phyloP scores from a whole-genome alignment of 805 yeast species.

The Sugiyamaella qingdaonensis region DNA sequence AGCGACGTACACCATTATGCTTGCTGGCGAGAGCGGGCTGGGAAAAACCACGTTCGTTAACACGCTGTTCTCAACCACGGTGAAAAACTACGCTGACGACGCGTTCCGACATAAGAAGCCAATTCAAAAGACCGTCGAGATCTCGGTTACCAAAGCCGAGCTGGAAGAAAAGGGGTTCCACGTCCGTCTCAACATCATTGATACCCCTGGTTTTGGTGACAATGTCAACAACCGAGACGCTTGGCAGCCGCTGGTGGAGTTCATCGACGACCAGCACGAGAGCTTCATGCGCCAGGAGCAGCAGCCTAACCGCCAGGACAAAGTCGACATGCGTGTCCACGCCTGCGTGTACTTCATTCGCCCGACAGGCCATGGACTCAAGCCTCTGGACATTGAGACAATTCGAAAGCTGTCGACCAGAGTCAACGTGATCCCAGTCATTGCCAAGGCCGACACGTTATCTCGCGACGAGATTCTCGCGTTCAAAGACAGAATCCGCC shows the following conservation, averaged over 20 bases:
- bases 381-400: conserved; percentile 64
- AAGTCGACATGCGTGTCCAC: conserved; percentile 69
- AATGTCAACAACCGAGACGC: conserved; percentile 58
- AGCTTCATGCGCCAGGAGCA: conserved; percentile 67
- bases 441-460: conserved; percentile 75
- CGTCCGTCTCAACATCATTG: conserved; percentile 59
- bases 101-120: conserved; percentile 35
- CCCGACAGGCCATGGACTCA: conserved; percentile 60
- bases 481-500: conserved; percentile 52
- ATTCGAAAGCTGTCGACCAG: conserved; percentile 67
- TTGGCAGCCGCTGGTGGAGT: conserved; percentile 66
- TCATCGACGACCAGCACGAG: conserved; percentile 76
- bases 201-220: conserved; percentile 77
- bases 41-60: conserved; percentile 53
- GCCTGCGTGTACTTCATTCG: conserved; percentile 78
- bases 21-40: conserved; percentile 81
- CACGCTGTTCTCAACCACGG: conserved; percentile 61
- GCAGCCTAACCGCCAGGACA: conserved; percentile 57
- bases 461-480: conserved; percentile 50
- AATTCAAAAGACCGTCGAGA: conserved; percentile 38
- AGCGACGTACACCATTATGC: conserved; percentile 72
- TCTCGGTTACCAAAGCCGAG: conserved; percentile 41
- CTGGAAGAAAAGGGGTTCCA: conserved; percentile 58
- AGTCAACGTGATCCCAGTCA: conserved; percentile 77
- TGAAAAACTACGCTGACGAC: conserved; percentile 41